A percentile compares a stretch with the other conserved stretches of the same genome.
Evolutionary conservation across 441 rosid species (phyloP).

Genomic region (Eruca vesicaria): DNA sequence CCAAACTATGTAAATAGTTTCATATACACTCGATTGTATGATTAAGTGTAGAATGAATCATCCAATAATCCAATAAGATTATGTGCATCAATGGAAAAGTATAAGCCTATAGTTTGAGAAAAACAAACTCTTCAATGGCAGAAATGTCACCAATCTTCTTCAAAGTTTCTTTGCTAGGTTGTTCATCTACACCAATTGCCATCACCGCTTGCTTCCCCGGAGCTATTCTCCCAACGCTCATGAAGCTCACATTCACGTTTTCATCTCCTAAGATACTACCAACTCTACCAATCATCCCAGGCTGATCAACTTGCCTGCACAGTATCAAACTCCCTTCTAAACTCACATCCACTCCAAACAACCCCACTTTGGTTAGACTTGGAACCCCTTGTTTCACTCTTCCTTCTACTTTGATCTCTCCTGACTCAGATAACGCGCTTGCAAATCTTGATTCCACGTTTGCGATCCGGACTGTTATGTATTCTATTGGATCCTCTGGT

Average conservation of each 20-base stretch:
- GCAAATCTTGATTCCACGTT: slow-evolving; percentile 62
- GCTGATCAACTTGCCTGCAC: slow-evolving; percentile 66
- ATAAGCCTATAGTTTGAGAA: slow-evolving; percentile 46
- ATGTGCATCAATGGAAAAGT: slow-evolving; percentile 28
- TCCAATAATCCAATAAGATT: slow-evolving; percentile 2
- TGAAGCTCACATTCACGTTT: slow-evolving; percentile 59
- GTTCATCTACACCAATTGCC: slow-evolving; percentile 72
- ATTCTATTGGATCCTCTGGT: slow-evolving; percentile 50
- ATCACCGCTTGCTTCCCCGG: slow-evolving; percentile 52
- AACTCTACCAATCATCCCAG: slow-evolving; percentile 61
- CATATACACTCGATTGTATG: slow-evolving; percentile 2
- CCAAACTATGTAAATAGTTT: slow-evolving; percentile 6
- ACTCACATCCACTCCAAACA: slow-evolving; percentile 65
- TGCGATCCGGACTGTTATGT: slow-evolving; percentile 53
- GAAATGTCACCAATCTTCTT: slow-evolving; percentile 49
- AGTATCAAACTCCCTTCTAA: slow-evolving; percentile 63
- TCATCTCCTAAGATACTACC: slow-evolving; percentile 52
- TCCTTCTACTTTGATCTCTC: slow-evolving; percentile 50
- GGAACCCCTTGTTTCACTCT: slow-evolving; percentile 62
- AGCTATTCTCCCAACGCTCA: slow-evolving; percentile 54
- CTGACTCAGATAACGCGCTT: slow-evolving; percentile 48
- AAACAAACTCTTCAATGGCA: slow-evolving; percentile 63
- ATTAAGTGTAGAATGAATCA: slow-evolving; percentile 1
- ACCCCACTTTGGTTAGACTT: slow-evolving; percentile 51
- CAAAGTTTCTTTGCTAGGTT: slow-evolving; percentile 50